A percentile compares a stretch with the other conserved stretches of the same genome.
Conservation (phyloP, 2,329 filamentous ascomycete genomes). For the Chaetomiaceae sp. region DNA sequence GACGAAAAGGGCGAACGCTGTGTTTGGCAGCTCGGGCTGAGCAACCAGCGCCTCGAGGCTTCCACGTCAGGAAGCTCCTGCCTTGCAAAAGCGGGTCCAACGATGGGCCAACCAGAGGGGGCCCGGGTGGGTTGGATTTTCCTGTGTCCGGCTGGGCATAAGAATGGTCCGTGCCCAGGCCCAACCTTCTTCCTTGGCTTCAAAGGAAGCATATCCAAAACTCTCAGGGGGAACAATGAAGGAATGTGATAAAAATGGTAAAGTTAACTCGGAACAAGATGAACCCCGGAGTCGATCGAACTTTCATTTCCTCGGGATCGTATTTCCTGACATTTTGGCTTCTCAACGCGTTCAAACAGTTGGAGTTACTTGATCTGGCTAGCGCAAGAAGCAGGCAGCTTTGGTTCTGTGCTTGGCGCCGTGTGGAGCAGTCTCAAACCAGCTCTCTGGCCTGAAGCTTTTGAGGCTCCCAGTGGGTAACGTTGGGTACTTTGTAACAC, state of each 20-base stretch:
- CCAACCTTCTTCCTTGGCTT: too few species aligned
- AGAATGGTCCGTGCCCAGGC: not conserved
- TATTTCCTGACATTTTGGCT: too few species aligned
- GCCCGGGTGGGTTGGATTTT: slow-evolving; percentile 9
- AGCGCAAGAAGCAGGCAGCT: too few species aligned
- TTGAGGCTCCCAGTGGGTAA: slow-evolving; percentile 13
- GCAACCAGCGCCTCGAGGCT: slow-evolving; percentile 3
- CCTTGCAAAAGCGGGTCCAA: slow-evolving; percentile 18
- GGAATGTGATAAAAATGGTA: too few species aligned
- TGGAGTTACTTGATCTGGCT: too few species aligned
- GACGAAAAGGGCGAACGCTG: slow-evolving; percentile 1
- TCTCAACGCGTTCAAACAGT: too few species aligned
- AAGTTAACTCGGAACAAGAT: too few species aligned
- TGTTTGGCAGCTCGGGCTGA: slow-evolving; percentile 14
- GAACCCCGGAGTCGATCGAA: too few species aligned
- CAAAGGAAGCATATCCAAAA: too few species aligned
- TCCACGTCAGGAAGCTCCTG: slow-evolving; percentile 30
- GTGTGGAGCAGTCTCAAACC: not conserved
- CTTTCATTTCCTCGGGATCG: too few species aligned
- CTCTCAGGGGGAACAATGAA: too few species aligned
- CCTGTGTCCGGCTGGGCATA: not conserved
- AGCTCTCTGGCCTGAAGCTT: slow-evolving; percentile 2
- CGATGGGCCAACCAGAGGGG: slow-evolving; percentile 7
- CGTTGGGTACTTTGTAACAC: slow-evolving; percentile 27
- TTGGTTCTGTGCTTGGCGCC: not conserved